Base-by-base conservation (phyloP, 306 rosid species). In the Trichosanthes truncata region DNA sequence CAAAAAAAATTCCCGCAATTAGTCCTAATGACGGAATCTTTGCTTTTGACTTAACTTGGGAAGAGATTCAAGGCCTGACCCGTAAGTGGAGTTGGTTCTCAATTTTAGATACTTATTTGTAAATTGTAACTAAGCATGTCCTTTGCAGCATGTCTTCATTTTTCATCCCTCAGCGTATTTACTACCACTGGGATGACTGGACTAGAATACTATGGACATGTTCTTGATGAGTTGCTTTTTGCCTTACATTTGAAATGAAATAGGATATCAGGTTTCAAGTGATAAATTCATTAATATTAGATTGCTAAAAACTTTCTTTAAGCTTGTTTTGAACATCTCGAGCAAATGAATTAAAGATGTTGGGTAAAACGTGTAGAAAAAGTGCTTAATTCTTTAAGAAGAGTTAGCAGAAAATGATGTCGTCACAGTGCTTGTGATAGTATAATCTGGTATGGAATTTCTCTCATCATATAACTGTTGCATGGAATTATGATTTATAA, bases 21-120 rank as follows among this genome's bases (percentile, higher is more conserved):
- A 78, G 85, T 81, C 20, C 84, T 60, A 81, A 88, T 76, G 84
- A 55, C 67, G 98, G 97, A 85, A 87, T 95, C 71, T 95, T 76
- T 80, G 66, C 97, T 14, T 95, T 92, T 81, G 87, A 78, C 88
- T 82, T 95, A 86, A 75, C 87, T 7, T 92, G 96, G 97, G 21
- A 36, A 66, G 84, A 92, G 41, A 92, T 95, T 80, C 86, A 84
- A 81, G 17, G 20, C 61, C 87, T 95, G 84, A 75, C 51, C 31
- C 89, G 98, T 95, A 87, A 89, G 98, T 90, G 78, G 82, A 69
- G 57, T 46, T 31, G 25, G 56, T 72, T 85, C 38, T 67, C 78
- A 53, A 48, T 81, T 85, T 48, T 51, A 51, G 61, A 74, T 49
- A 31, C 46, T 38, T 68, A 46, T n/a, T 38, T 21, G 0, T 40